These are phyloP conservation scores for Phytophthora sojae DNA, from an alignment of 352 stramenopile species.

Conservation along the genomic window DNA sequence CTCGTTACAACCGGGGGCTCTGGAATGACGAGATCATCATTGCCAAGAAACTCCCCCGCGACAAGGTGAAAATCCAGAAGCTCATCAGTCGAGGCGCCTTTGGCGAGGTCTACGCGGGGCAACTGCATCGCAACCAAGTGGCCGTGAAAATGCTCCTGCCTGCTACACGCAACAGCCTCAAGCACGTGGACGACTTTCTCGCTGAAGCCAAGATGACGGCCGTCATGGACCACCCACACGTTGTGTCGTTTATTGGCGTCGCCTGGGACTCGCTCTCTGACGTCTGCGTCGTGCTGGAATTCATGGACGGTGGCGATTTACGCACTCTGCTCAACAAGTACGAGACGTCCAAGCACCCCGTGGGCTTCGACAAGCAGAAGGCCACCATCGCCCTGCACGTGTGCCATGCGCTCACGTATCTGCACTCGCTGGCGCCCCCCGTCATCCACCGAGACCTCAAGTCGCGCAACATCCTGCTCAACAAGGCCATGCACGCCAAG, in stretches of 20 bases:
- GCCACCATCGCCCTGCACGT: slow-evolving; percentile 45
- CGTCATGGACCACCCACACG: slow-evolving; percentile 39
- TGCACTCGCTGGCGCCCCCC: slow-evolving; percentile 21
- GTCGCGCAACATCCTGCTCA: slow-evolving; percentile 53
- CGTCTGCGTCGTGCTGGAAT: slow-evolving; percentile 53
- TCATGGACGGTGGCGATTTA: slow-evolving; percentile 57
- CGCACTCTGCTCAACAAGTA: slow-evolving; percentile 38
- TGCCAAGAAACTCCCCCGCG: slow-evolving; percentile 34
- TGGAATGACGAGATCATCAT: slow-evolving; percentile 48
- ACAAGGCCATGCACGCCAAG: slow-evolving; percentile 47
- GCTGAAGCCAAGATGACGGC: slow-evolving; percentile 47
- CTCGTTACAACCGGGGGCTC: slow-evolving; percentile 20
- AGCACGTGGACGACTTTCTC: slow-evolving; percentile 42
- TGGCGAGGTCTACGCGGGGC: slow-evolving; percentile 46
- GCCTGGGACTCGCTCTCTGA: slow-evolving; percentile 50
- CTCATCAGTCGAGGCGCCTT: slow-evolving; percentile 47
- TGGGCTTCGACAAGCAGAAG: slow-evolving; percentile 46
- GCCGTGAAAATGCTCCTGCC: slow-evolving; percentile 51
- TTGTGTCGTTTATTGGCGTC: slow-evolving; percentile 52
- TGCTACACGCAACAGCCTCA: slow-evolving; percentile 27
- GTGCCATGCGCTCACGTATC: slow-evolving; percentile 31
- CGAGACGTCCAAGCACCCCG: slow-evolving; percentile 1
- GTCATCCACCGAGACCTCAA: slow-evolving; percentile 33
- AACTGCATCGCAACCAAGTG: slow-evolving; percentile 24
- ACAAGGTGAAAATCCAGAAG: slow-evolving; percentile 31